Evolutionary conservation across 768 basidiomycete genomes (phyloP).

Genomic region (Kwoniella europaea): DNA sequence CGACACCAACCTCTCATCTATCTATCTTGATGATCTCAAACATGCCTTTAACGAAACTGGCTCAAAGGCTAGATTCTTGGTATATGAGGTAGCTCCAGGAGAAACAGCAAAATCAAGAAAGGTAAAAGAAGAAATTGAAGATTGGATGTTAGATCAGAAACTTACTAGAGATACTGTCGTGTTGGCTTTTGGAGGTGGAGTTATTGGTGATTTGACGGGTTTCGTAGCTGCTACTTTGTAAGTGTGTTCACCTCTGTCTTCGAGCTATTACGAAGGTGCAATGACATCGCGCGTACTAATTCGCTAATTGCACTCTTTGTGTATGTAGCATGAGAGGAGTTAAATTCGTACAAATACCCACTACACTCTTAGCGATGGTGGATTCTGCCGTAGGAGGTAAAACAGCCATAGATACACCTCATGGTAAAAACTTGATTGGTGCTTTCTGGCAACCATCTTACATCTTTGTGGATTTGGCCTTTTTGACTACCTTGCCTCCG

Average conservation of each 20-base stretch:
- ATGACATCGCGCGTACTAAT: too few relatives aligned
- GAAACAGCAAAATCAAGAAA: slow-evolving; percentile 90
- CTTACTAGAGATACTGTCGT: slow-evolving; percentile 94
- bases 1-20: slow-evolving; percentile 82
- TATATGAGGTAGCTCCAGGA: slow-evolving; percentile 81
- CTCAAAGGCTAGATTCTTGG: slow-evolving; percentile 67
- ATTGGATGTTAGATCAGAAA: slow-evolving; percentile 82
- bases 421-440: slow-evolving; percentile 97
- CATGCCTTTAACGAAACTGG: slow-evolving; percentile 60
- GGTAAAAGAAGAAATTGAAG: slow-evolving; percentile 91
- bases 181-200: slow-evolving; percentile 92
- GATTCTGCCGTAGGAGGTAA: slow-evolving; percentile 97
- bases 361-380: slow-evolving; percentile 96
- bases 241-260: slow-evolving; percentile 57
- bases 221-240: slow-evolving; percentile 97
- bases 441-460: slow-evolving; percentile 98
- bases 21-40: slow-evolving; percentile 74
- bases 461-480: slow-evolving; percentile 96
- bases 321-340: slow-evolving; percentile 88
- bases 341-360: slow-evolving; percentile 93
- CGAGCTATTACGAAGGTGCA: too few relatives aligned
- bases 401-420: slow-evolving; percentile 98
- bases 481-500: slow-evolving; percentile 87
- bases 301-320: too few relatives aligned
- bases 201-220: slow-evolving; percentile 94